phyloP scores from a whole-genome alignment of 2,329 filamentous ascomycete genomes.

The Trichoderma semiorbis region DNA sequence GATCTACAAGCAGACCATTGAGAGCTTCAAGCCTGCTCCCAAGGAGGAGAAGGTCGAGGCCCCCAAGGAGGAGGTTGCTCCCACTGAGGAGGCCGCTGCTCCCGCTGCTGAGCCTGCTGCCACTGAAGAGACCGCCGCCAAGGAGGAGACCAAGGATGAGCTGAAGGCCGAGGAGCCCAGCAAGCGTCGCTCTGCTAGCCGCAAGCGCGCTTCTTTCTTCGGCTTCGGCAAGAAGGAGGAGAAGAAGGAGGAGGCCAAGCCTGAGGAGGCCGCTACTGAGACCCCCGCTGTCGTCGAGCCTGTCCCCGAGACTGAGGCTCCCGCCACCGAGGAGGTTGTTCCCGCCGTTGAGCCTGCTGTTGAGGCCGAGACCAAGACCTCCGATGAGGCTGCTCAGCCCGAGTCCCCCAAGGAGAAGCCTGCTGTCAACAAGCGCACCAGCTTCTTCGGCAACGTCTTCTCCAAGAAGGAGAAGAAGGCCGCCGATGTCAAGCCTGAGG shows the following conservation, averaged over 20 bases:
- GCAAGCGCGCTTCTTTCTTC: constrained; percentile 65
- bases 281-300: constrained; percentile 37
- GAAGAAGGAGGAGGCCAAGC: constrained; percentile 38
- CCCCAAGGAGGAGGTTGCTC: constrained; percentile 23
- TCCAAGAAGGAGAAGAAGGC: constrained; percentile 60
- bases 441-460: constrained; percentile 52
- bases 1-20: constrained; percentile 81
- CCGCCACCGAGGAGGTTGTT: constrained; percentile 35
- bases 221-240: constrained; percentile 57
- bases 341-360: constrained; percentile 30
- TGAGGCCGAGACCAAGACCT: constrained; percentile 30
- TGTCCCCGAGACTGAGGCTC: constrained; percentile 32
- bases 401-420: constrained; percentile 48
- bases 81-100: constrained; percentile 32
- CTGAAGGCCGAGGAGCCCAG: constrained; percentile 52
- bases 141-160: constrained; percentile 44
- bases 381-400: constrained; percentile 40
- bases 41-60: constrained; percentile 32
- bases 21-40: constrained; percentile 58
- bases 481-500: constrained; percentile 44
- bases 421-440: constrained; percentile 51
- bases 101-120: constrained; percentile 36
- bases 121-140: constrained; percentile 35
- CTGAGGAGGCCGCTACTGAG: constrained; percentile 32
- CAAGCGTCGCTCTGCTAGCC: constrained; percentile 59